These are phyloP conservation scores for Dichotomocladium elegans DNA, from an alignment of 371 early-diverging fungal genomes.

Conservation along the genomic window DNA sequence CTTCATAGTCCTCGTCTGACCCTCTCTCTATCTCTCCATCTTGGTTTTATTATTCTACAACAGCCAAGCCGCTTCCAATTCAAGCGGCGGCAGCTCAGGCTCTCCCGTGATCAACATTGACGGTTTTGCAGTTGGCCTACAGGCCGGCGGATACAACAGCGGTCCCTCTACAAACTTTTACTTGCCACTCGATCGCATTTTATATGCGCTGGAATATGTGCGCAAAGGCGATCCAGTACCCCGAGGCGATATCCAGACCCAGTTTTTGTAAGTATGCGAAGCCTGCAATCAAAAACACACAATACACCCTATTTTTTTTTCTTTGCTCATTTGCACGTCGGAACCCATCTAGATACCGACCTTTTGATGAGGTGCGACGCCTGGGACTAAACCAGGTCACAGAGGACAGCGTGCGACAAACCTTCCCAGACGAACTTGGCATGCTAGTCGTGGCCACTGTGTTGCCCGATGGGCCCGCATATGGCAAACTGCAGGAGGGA, in stretches of 20 bases:
- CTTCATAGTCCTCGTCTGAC: no score
- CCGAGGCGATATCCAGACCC: slow-evolving; percentile 88
- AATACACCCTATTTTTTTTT: slow-evolving; percentile 8
- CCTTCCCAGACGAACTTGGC: slow-evolving; percentile 81
- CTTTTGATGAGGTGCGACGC: slow-evolving; percentile 75
- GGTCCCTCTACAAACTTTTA: slow-evolving; percentile 94
- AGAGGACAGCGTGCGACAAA: slow-evolving; percentile 67
- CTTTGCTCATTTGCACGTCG: no score
- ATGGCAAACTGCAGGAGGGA: slow-evolving; percentile 73
- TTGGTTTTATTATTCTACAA: slow-evolving; percentile 1
- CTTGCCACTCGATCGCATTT: slow-evolving; percentile 83
- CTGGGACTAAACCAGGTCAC: slow-evolving; percentile 65
- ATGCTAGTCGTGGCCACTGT: slow-evolving; percentile 83
- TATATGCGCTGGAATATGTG: slow-evolving; percentile 72
- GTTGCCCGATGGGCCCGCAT: slow-evolving; percentile 82
- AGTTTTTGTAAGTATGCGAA: slow-evolving; percentile 54
- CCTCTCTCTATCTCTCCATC: neutral
- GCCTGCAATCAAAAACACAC: no score
- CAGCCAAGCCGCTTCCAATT: slow-evolving; percentile 74
- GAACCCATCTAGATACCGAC: slow-evolving; percentile 55
- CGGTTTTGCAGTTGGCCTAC: slow-evolving; percentile 90
- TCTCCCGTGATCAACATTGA: slow-evolving; percentile 91
- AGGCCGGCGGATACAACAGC: slow-evolving; percentile 78
- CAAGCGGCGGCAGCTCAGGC: slow-evolving; percentile 82
- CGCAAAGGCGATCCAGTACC: slow-evolving; percentile 67